Percentiles rank a stretch among this genome's conserved stretches.
phyloP scores from a whole-genome alignment of 805 yeast species.

The Zygoascus bituminiphila region DNA sequence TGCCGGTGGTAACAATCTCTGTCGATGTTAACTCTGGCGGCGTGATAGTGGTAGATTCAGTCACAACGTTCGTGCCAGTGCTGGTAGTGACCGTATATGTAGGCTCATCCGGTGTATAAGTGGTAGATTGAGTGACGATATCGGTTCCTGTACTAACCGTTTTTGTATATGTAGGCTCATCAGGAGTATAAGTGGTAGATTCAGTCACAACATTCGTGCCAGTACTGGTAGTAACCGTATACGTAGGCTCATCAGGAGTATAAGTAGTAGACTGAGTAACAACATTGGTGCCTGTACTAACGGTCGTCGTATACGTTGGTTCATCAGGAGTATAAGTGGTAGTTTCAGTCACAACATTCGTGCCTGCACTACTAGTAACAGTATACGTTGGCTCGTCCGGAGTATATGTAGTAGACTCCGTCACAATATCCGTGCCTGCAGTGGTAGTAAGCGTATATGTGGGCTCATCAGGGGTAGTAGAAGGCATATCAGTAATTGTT shows the following conservation, averaged over 20 bases:
- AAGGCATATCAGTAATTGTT: not conserved
- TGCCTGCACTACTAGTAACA: not conserved
- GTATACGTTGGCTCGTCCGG: not conserved
- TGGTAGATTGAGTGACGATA: not conserved
- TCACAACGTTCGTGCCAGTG: not conserved
- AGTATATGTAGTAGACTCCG: not conserved
- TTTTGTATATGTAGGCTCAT: not conserved
- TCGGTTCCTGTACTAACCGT: conserved; percentile 2
- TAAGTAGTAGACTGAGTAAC: not conserved
- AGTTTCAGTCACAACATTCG: not conserved
- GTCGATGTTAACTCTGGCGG: not conserved
- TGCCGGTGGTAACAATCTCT: not conserved
- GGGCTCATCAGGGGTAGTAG: not conserved
- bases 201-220: not conserved
- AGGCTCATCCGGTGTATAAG: not conserved
- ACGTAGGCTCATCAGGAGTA: not conserved
- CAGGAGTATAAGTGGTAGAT: not conserved
- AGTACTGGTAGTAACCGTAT: not conserved
- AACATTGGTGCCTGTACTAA: not conserved
- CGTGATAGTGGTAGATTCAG: not conserved
- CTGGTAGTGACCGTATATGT: not conserved
- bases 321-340: not conserved
- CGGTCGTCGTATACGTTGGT: not conserved
- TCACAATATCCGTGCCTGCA: not conserved
- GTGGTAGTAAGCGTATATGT: conserved; percentile 6